phyloP scores from a whole-genome alignment of 2,329 filamentous ascomycete genomes.

The Monosporascus ibericus region DNA sequence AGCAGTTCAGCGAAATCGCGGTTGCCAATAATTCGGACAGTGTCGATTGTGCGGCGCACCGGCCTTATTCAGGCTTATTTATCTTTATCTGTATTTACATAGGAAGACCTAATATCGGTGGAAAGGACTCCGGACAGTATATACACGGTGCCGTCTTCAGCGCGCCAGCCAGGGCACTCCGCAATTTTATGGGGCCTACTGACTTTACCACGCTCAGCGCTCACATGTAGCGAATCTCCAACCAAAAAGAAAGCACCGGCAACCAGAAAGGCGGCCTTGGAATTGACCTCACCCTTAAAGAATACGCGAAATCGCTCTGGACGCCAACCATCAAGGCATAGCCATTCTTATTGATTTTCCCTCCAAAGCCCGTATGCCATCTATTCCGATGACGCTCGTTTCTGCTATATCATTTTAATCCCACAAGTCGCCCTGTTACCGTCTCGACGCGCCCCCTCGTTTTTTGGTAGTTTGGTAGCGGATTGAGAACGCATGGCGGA shows the following conservation, averaged over 20 bases:
- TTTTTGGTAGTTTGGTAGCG: conserved; percentile 8
- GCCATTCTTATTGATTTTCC: conserved; percentile 34
- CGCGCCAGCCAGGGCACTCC: no score
- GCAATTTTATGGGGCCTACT: no score
- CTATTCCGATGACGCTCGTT: conserved; percentile 47
- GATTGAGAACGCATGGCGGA: conserved; percentile 45
- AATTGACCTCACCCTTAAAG: conserved; percentile 49
- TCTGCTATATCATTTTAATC: conserved; percentile 43
- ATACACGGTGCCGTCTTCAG: background rate
- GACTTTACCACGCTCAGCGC: no score
- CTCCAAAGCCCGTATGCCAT: conserved; percentile 38
- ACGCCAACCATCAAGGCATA: conserved; percentile 46
- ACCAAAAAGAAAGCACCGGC: background rate
- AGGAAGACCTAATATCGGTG: no score
- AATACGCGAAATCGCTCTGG: conserved; percentile 43
- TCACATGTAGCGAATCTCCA: background rate
- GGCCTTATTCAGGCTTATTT: no score
- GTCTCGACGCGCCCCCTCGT: conserved; percentile 45
- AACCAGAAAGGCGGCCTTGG: background rate
- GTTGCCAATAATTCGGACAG: background rate
- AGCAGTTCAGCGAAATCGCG: background rate
- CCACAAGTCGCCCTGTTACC: conserved; percentile 38
- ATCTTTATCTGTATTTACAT: no score
- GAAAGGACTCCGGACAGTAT: background rate
- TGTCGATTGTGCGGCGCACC: background rate